Conservation (phyloP, 1,284 basidiomycete genomes). For the Naganishia albida region DNA sequence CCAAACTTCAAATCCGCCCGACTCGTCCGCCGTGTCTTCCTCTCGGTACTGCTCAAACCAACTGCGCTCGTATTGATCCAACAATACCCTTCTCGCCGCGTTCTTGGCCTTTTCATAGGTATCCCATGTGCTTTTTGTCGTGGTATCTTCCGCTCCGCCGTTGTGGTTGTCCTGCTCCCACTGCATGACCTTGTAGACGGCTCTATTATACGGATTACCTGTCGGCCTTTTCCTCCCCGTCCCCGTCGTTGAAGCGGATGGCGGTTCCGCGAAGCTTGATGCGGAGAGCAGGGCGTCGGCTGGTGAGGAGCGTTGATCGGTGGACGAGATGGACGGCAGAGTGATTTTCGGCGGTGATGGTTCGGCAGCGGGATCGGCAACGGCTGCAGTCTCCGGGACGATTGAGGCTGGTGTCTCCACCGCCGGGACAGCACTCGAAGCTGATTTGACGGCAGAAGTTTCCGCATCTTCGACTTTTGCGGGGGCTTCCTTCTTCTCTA, state of each 20-base stretch:
- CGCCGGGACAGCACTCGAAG: background rate
- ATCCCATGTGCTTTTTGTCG: background rate
- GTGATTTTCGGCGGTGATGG: background rate
- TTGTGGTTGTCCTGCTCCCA: slow-evolving; percentile 19
- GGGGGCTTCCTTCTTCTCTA: slow-evolving; percentile 10
- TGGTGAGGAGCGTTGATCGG: background rate
- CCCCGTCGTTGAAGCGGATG: background rate
- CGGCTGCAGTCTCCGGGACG: no score
- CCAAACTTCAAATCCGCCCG: slow-evolving; percentile 11
- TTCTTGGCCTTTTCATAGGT: slow-evolving; percentile 6
- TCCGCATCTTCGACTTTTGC: background rate
- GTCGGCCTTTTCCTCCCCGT: background rate
- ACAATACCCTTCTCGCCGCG: slow-evolving; percentile 3
- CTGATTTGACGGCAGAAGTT: background rate
- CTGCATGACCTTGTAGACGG: slow-evolving; percentile 5
- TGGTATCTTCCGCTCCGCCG: slow-evolving; percentile 7
- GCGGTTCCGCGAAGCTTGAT: background rate
- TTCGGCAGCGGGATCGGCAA: background rate
- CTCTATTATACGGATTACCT: background rate
- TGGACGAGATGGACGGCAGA: background rate
- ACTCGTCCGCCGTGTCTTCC: slow-evolving; percentile 5
- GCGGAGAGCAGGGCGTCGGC: background rate
- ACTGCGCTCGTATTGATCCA: slow-evolving; percentile 5
- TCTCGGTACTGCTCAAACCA: slow-evolving; percentile 12
- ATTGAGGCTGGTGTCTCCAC: no score